These are phyloP conservation scores for Helminthosporium solani DNA, from an alignment of 2,329 filamentous ascomycete genomes.

Conservation along the genomic window DNA sequence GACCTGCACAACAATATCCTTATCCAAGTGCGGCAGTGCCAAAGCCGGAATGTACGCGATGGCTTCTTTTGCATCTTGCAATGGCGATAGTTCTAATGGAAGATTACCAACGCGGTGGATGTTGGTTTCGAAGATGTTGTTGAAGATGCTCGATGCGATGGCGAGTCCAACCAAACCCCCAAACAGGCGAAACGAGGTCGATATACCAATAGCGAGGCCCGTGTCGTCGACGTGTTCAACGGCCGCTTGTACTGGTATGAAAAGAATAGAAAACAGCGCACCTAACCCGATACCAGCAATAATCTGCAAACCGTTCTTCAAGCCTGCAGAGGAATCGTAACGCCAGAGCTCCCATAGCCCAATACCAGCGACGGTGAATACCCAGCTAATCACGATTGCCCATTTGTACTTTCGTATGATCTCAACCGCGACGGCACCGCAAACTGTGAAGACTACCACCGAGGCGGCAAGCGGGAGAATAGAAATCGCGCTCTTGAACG, in stretches of 20 bases:
- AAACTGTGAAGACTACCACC: not conserved
- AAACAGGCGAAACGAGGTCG: slow-evolving; percentile 37
- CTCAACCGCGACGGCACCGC: not conserved
- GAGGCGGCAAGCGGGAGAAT: slow-evolving; percentile 1
- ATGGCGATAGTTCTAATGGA: slow-evolving; percentile 1
- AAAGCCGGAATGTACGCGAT: slow-evolving; percentile 11
- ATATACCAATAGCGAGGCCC: slow-evolving; percentile 35
- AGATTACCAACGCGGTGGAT: slow-evolving; percentile 1
- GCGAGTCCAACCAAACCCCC: slow-evolving; percentile 41
- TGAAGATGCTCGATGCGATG: slow-evolving; percentile 38
- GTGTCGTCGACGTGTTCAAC: slow-evolving; percentile 27
- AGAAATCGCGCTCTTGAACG: slow-evolving; percentile 29
- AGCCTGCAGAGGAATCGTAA: not conserved
- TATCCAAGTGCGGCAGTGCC: not conserved
- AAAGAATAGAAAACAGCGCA: not conserved
- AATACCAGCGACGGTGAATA: not conserved
- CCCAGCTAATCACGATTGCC: slow-evolving; percentile 1
- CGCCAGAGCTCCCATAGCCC: slow-evolving; percentile 1
- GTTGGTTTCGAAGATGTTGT: not conserved
- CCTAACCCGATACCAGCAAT: not conserved
- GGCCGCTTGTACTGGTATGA: slow-evolving; percentile 2
- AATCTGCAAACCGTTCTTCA: not conserved
- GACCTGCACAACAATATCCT: not conserved
- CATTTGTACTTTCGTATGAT: slow-evolving; percentile 1
- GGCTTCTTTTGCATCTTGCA: slow-evolving; percentile 6